phyloP scores from a whole-genome alignment of 768 basidiomycete genomes.

The Lepiota venenata region DNA sequence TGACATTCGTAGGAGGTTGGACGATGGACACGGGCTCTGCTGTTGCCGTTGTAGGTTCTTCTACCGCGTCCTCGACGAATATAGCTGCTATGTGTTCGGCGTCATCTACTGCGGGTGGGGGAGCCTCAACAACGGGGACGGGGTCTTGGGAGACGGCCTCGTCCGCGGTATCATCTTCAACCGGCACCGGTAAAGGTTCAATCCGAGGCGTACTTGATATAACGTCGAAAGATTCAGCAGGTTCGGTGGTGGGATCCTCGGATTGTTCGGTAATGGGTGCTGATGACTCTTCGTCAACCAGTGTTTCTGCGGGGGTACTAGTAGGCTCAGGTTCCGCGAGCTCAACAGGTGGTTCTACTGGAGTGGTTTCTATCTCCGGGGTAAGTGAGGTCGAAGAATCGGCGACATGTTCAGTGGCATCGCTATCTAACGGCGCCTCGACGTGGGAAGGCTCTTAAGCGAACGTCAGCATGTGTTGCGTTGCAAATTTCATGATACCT shows the following conservation, averaged over 20 bases:
- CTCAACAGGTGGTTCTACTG: not conserved
- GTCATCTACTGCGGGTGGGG: not conserved
- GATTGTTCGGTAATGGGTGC: not conserved
- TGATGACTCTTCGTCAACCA: conserved; percentile 7
- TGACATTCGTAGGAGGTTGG: not conserved
- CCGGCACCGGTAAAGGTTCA: conserved; percentile 3
- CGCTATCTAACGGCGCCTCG: no score
- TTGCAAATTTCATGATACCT: no score
- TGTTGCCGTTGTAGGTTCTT: conserved; percentile 1
- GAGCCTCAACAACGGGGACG: conserved; percentile 6
- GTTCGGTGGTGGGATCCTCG: not conserved
- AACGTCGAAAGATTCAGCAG: not conserved
- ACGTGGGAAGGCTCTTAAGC: no score
- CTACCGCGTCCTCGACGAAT: not conserved
- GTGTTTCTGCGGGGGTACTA: not conserved
- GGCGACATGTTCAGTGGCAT: no score
- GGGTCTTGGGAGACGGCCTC: not conserved
- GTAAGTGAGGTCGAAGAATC: no score
- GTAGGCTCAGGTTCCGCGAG: not conserved
- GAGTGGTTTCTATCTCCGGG: no score
- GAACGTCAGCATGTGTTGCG: no score
- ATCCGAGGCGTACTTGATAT: conserved; percentile 5
- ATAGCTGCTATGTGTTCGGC: not conserved
- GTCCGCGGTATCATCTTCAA: not conserved
- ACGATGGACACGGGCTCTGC: not conserved